Evolutionary conservation across 1,284 basidiomycete genomes (phyloP), one percentile per base, ranked within the genome.

Genomic region (Apiotrichum siamense): DNA sequence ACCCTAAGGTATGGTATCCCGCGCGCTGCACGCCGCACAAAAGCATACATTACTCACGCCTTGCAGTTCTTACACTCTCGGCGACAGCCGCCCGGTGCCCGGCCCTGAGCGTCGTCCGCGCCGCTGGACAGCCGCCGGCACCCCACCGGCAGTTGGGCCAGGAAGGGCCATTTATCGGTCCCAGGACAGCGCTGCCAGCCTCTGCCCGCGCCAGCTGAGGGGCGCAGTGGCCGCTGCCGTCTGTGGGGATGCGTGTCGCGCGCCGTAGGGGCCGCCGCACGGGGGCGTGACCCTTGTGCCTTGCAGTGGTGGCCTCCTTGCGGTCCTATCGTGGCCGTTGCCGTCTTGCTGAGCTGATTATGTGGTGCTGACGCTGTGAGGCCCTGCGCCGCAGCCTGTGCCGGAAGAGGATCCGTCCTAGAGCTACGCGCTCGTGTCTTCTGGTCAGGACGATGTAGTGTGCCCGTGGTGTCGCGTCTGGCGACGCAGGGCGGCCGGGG

Each of bases 1-100:
- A 54, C 52, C 52, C 52, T 54, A 54, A 54, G 52, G 52, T 49
- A n/a, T n/a, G n/a, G n/a, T n/a, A n/a, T n/a, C n/a, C n/a, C n/a
- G 38, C n/a, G n/a, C n/a, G n/a, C n/a, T n/a, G n/a, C n/a, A 26
- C 38, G 21, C 7, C 6, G 2, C n/a, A 5, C 33, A 17, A 31
- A 7, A 23, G 13, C 3, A 3, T 7, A n/a, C n/a, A n/a, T n/a
- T n/a, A n/a, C n/a, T n/a, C n/a, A n/a, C 7, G 7, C n/a, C 3
- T 37, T 20, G 7, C 52, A 54, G 52, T 54, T 49, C 52, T 54
- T 54, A 36, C 38, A 35, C 33, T 38, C 37, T 18, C 39, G 39
- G 25, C 39, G 3, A 4, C 2, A 32, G 42, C 43, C 26, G 38
- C 32, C 52, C 52, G 52, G 52, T 43, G 44, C 41, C 43, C 44